Evolutionary conservation across 2,329 filamentous ascomycete species (phyloP), one percentile per base, ranked within the genome.

Genomic region (Nigrograna mackinnonii): DNA sequence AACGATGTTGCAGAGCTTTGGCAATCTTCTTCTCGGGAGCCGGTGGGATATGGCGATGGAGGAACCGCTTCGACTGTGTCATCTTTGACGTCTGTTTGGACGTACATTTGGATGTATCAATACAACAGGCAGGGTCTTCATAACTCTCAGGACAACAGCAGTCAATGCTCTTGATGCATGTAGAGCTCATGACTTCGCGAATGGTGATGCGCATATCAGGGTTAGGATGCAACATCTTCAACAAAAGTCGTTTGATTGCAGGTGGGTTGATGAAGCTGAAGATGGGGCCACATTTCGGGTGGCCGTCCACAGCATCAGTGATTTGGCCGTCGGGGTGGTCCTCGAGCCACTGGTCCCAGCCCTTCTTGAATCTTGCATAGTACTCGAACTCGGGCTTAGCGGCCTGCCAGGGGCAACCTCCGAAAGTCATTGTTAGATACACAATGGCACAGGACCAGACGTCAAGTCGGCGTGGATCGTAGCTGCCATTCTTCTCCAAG

Each of bases 401-500:
- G 49, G 82, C 82, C 37, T 80, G 76, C 91, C 90, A 95, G 6
- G 91, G 80, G 34, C 81, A 84, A 17, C 83, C 87, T 32, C 82
- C 80, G 58, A 87, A 87, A 28, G 81, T 82, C 50, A 95, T 80
- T 49, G 86, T 85, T 44, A 95, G 73, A 78, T 89, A 92, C 52
- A 94, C 86, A 43, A 95, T 85, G 18, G 85, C 91, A 37, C 86
- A 86, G 41, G 87, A 86, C 91, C 91, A 96, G 11, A 95, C 86
- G 60, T 96, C 91, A 11, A 95, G 74, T 4, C 85, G 82, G 34
- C 89, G 84, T 1, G 91, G 86, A 61, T 95, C 91, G 58, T 86
- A 86, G 30, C 74, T 67, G 16, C 72, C 74, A 49, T 83, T 75
- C 74, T 88, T 89, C 34, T 77, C 78, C 24, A 94, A 74, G 4